Percentiles rank a stretch among this genome's conserved stretches.
phyloP scores from a whole-genome alignment of 2,329 filamentous ascomycete species.

The Pyricularia sp. region DNA sequence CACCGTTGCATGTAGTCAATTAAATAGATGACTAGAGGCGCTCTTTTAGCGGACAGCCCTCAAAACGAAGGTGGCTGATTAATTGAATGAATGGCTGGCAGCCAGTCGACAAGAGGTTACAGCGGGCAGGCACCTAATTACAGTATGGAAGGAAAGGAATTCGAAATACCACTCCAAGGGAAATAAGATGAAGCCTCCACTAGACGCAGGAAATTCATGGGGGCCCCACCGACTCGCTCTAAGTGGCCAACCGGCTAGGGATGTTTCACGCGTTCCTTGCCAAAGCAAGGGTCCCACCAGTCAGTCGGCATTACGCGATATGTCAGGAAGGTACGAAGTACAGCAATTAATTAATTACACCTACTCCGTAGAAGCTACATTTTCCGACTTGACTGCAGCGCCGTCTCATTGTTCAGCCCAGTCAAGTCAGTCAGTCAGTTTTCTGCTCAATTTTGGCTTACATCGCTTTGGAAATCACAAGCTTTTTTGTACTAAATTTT shows the following conservation, averaged over 20 bases:
- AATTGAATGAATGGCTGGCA: no score
- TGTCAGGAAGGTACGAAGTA: background rate
- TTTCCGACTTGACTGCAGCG: background rate
- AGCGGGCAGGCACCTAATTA: no score
- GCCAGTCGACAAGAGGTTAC: background rate
- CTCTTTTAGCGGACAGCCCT: no score
- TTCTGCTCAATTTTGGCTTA: background rate
- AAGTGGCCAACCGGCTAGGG: background rate
- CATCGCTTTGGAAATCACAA: background rate
- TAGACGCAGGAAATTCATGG: background rate
- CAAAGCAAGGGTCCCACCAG: background rate
- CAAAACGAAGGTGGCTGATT: no score
- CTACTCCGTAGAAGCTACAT: background rate
- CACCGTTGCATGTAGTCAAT: background rate
- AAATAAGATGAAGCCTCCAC: background rate
- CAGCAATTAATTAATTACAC: background rate
- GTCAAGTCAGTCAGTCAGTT: no score
- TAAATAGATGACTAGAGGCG: no score
- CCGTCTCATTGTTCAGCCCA: background rate
- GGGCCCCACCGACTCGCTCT: background rate
- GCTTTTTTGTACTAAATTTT: background rate
- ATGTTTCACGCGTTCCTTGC: background rate
- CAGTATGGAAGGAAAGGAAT: no score
- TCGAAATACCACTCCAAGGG: background rate
- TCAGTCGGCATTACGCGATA: background rate